Base-by-base conservation (phyloP, 305 asterid genomes). In the Ajuga reptans region DNA sequence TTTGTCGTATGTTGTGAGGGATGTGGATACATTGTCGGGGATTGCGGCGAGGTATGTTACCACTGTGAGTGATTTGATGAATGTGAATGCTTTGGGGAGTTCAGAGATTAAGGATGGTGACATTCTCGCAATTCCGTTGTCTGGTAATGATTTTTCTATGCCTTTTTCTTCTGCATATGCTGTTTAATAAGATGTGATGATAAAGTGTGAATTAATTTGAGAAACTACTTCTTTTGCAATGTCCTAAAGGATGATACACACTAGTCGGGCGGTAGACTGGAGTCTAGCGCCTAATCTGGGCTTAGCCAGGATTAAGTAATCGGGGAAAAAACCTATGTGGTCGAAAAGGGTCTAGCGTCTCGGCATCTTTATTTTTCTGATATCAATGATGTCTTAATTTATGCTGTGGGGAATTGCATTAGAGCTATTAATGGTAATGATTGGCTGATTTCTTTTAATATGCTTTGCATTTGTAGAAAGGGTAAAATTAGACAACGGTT, bases 101-200 rank as follows among this genome's bases (percentile, higher is more conserved):
- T 82, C 87, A 1, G 89, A 87, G 12, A 83, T 91, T 71, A 77
- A 69, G 73, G 96, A 82, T 4, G 99, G 88, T 0, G 99, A 93
- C 71, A 91, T 93, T 82, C 91, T 93, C 41, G 89, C 99, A 0
- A 86, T 93, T 74, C 99, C 99, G 0, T 71, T 93, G 66, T 86
- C 97, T 17, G 99, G 99, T 89, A 75, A 71, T 76, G 46, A 5
- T 61, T 71, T 39, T 51, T n/a, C 29, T 39, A 12, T 10, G 62
- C 31, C 27, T 21, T 37, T 3, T 36, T 36, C 10, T 0, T 31
- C 8, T n/a, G 31, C 12, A 4, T 14, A 29, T 63, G 27, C n/a
- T 43, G 41, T 7, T 49, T 31, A 9, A 10, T 1, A 31, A 4
- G 29, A 6, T 17, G 16, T 24, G 43, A 14, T 45, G 5, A 3